phyloP scores from a whole-genome alignment of 345 rosid species.

The Arabidopsis thaliana region TAIR10.1 NC_003076.8:18976001-18976500 shows the following conservation, averaged over 20 bases:
- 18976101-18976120: slow-evolving; percentile 24
- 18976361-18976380: too few species aligned
- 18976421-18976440: slow-evolving; percentile 26
- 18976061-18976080: not conserved
- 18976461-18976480: slow-evolving; percentile 29
- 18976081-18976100: slow-evolving; percentile 34
- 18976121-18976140: slow-evolving; percentile 27
- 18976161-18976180: slow-evolving; percentile 41
- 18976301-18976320: slow-evolving; percentile 1
- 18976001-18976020: slow-evolving; percentile 9
- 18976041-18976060: not conserved
- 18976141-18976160: slow-evolving; percentile 39
- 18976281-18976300: slow-evolving; percentile 29
- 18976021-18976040: not conserved
- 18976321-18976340: slow-evolving; percentile 27
- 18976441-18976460: slow-evolving; percentile 5
- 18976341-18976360: not conserved
- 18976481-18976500: slow-evolving; percentile 24
- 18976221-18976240: slow-evolving; percentile 29
- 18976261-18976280: slow-evolving; percentile 33
- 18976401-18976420: slow-evolving; percentile 10
- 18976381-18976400: not conserved
- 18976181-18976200: slow-evolving; percentile 35
- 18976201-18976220: slow-evolving; percentile 28
- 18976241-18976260: slow-evolving; percentile 32